Base-by-base conservation (phyloP, 2,329 filamentous ascomycete species). In the Mariannaea sp. region DNA sequence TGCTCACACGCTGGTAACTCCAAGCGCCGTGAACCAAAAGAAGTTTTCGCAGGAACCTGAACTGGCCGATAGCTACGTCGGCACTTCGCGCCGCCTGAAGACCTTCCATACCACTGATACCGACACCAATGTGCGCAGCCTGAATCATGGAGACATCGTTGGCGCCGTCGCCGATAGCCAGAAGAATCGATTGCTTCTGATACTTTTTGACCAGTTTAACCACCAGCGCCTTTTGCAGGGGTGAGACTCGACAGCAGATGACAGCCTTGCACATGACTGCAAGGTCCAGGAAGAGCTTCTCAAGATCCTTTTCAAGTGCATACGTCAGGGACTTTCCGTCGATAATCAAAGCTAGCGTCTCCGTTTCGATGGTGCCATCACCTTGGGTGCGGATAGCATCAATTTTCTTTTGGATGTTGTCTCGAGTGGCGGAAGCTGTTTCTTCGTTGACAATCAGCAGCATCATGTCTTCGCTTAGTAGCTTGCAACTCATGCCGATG, bases 61-160 rank as follows among this genome's bases (percentile, higher is more conserved):
- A 99, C 72, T 99, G 94, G 1, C 85, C 94, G 69, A 99, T 97
- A 7, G 92, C 87, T 40, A 99, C 91, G 75, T 99, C 94, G 53
- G 94, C 94, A 66, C 92, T 96, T 67, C 94, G 86, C 41, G 94
- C 94, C 40, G 94, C 94, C 75, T 99, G 94, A 1, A 99, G 84
- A 80, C 94, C 94, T 80, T 99, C 94, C 60, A 96, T 84, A 73
- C 94, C 94, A 68, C 92, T 96, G 72, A 99, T 99, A 73, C 94
- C 94, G 38, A 99, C 90, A 60, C 94, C 94, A 60, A 99, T 96
- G 70, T 99, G 94, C 10, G 94, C 94, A 9, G 94, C 94, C 77
- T 99, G 94, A 49, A 99, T 99, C 94, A 99, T 99, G 14, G 93
- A 97, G n/a, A 99, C 94, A 68, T 99, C 94, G 74, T 99, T 99